Evolutionary conservation across 2,329 filamentous ascomycete genomes (phyloP), one percentile per base, ranked within the genome.

Genomic region (Colletotrichum cordylinicola): DNA sequence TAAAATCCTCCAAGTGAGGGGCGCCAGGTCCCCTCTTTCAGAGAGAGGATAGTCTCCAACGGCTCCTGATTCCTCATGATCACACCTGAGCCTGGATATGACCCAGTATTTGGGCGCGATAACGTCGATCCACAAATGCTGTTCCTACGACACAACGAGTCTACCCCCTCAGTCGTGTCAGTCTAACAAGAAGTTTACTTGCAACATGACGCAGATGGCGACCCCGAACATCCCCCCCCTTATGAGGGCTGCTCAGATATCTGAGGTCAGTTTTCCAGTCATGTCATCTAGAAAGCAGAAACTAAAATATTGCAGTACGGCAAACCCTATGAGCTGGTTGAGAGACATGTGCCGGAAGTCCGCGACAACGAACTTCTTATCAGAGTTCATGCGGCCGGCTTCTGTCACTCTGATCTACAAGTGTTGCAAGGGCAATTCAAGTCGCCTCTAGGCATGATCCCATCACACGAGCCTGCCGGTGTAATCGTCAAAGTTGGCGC

Each of bases 361-460:
- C 77, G 72, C 29, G 78, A 79, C 12, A 60, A 79, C 62, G 81
- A 84, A 27, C 78, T 85, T 6, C 80, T 85, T 21, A 72, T 85
- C 71, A 78, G 79, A 33, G 77, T 85, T 58, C 77, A 82, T 35
- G 84, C 83, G 4, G 83, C 84, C 8, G 82, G 83, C 1, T 85
- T 84, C 77, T 85, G 84, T 70, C 84, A 85, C 65, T 84, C 84
- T 4, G 84, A 85, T 60, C 76, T 83, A 10, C 84, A 85, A 69
- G 83, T 83, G 10, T 72, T 83, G 2, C 80, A 82, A 10, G 83
- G 84, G 12, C 80, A 83, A 24, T 84, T 82, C 73, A 68, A 71
- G 4, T 80, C 81, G 3, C 78, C 77, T 6, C 67, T 82, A 8
- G 80, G 80, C 15, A 76, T 85, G 33, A 82, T 82, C 27, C 80